Base-by-base conservation (phyloP, 2,329 filamentous ascomycete species). In the Onygena corvina region DNA sequence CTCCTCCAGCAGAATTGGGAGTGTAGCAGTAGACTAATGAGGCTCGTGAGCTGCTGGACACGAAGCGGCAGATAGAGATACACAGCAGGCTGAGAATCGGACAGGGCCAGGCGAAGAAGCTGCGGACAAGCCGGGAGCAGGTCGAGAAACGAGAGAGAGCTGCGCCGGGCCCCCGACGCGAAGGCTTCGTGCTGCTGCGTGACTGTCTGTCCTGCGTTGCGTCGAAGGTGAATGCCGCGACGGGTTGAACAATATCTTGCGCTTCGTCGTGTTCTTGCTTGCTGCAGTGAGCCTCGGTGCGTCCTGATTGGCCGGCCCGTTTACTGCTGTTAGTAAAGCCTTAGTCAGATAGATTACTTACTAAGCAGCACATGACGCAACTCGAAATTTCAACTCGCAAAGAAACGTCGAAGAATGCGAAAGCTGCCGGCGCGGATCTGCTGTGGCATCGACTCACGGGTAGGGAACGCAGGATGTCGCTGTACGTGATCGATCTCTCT, bases 381-480 rank as follows among this genome's bases (percentile, higher is more conserved):
- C 42, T 46, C n/a, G 14, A 30, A 46, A 30, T 30, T 46, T 46
- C 42, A 3, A 12, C 14, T 3, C 7, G 6, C 4, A 14, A 30
- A 46, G n/a, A 30, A n/a, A 44, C n/a, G n/a, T n/a, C n/a, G 14
- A n/a, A 11, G 12, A 23, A 30, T 30, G 14, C 30, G 11, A 38
- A 46, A 33, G 14, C 25, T 25, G 40, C 23, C 40, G 20, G 20
- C 21, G 40, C 21, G n/a, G 14, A 30, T 27, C 40, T 23, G 25
- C 12, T 46, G 42, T 30, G 29, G 12, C 20, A 25, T 46, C 42
- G 18, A 31, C n/a, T 30, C 20, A 30, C 42, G 12, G 42, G 20
- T 12, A 30, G 8, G 25, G 14, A 46, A 20, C 42, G 3, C 45
- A 47, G 35, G 38, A 53, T 53, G 52, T 36, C 52, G 14, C 52